Percentiles rank a stretch among this genome's conserved stretches.
phyloP scores from a whole-genome alignment of 176 grass and related monocot genomes.

The Panicum miliaceum region DNA sequence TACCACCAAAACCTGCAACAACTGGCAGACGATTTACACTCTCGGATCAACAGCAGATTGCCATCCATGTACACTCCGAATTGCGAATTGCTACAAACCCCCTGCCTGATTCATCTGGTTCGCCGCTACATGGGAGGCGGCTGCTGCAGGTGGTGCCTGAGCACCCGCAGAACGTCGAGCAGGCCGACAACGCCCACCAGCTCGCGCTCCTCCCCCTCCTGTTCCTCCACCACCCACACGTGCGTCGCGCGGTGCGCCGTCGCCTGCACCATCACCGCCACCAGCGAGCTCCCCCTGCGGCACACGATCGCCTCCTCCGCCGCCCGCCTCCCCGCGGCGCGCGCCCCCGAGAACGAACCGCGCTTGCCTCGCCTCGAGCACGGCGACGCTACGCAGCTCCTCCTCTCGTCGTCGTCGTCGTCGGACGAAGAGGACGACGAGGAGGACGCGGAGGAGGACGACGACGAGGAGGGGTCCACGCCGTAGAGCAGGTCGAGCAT shows the following conservation, averaged over 20 bases:
- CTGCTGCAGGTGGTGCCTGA: slow-evolving; percentile 46
- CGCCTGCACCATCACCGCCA: slow-evolving; percentile 81
- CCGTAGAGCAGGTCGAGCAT: slow-evolving; percentile 64
- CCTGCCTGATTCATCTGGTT: background rate
- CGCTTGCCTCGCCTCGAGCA: background rate
- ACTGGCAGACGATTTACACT: too few relatives aligned
- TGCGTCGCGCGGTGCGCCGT: slow-evolving; percentile 67
- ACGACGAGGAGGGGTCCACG: background rate
- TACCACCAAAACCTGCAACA: background rate
- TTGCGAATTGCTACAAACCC: background rate
- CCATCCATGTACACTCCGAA: background rate
- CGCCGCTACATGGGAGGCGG: too few relatives aligned
- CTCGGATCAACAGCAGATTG: too few relatives aligned
- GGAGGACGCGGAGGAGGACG: slow-evolving; percentile 32
- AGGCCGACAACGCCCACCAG: slow-evolving; percentile 65
- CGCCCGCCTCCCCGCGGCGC: slow-evolving; percentile 34
- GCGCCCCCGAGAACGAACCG: slow-evolving; percentile 24
- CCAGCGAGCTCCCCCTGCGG: slow-evolving; percentile 63
- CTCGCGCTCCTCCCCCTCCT: slow-evolving; percentile 14
- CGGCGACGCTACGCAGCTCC: background rate
- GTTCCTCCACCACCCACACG: slow-evolving; percentile 65
- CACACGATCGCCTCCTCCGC: slow-evolving; percentile 60
- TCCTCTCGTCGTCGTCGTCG: slow-evolving; percentile 38
- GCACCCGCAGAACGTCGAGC: slow-evolving; percentile 60
- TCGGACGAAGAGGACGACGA: slow-evolving; percentile 52